Evolutionary conservation across 2,329 filamentous ascomycete genomes (phyloP).

Genomic region (Fusarium heterosporum): DNA sequence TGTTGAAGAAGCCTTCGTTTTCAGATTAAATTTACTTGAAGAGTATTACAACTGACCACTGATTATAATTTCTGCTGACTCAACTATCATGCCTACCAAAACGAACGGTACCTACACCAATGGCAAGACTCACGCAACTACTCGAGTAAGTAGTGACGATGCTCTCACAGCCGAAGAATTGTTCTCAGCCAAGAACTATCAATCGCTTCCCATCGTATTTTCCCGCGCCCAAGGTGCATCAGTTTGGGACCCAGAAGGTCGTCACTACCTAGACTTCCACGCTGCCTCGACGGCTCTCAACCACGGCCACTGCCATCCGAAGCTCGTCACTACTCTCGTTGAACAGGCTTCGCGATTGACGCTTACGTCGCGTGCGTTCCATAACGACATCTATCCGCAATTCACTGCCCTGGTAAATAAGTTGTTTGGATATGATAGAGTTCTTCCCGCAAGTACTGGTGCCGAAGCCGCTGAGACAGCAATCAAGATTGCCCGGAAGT

Average conservation of each 20-base stretch:
- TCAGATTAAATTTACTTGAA: no score
- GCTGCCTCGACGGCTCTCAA: constrained; percentile 1
- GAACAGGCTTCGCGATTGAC: background rate
- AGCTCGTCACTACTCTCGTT: background rate
- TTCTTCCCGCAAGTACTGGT: background rate
- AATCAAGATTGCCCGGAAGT: constrained; percentile 39
- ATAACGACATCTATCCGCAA: background rate
- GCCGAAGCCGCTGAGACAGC: constrained; percentile 32
- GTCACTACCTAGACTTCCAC: constrained; percentile 4
- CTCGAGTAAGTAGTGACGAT: background rate
- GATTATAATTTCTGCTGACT: no score
- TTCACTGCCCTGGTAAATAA: background rate
- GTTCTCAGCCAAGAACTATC: constrained; percentile 1
- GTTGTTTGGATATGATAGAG: background rate
- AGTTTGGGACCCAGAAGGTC: background rate
- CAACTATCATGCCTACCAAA: background rate
- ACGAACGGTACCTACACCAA: background rate
- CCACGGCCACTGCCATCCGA: background rate
- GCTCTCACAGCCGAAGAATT: background rate
- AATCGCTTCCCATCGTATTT: constrained; percentile 1
- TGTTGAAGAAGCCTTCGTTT: no score
- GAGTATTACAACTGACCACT: no score
- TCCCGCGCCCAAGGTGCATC: background rate
- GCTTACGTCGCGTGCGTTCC: background rate
- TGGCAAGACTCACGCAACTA: background rate